Percentiles rank a stretch among this genome's conserved stretches.
phyloP scores from a whole-genome alignment of 257 asterid species.

The Misopates orontium region DNA sequence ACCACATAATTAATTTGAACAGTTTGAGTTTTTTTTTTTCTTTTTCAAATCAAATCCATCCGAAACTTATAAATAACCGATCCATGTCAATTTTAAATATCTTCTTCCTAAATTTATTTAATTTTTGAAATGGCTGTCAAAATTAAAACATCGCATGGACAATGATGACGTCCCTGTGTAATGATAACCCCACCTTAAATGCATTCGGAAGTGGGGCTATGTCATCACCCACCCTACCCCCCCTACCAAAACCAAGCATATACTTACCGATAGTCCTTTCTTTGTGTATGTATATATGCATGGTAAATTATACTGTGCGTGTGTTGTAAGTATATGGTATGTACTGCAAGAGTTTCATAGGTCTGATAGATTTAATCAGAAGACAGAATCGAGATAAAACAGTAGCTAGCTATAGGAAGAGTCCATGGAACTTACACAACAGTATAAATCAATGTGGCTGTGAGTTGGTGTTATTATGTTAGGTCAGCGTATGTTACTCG shows the following conservation, averaged over 20 bases:
- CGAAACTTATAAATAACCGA: no score
- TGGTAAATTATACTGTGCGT: no score
- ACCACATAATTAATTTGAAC: no score
- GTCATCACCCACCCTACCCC: neutral
- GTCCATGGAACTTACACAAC: no score
- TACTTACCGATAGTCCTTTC: neutral
- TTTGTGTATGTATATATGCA: no score
- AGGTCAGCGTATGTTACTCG: slow-evolving; percentile 57
- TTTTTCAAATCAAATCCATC: no score
- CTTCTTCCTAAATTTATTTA: no score
- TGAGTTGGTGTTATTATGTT: slow-evolving; percentile 31
- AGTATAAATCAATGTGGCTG: no score
- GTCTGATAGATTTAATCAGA: slow-evolving; percentile 29
- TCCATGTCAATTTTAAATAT: no score
- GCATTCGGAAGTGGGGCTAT: slow-evolving; percentile 44
- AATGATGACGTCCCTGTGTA: slow-evolving; percentile 59
- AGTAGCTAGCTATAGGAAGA: slow-evolving; percentile 33
- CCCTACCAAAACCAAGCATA: slow-evolving; percentile 14
- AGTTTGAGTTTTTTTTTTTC: no score
- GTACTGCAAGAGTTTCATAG: slow-evolving; percentile 27
- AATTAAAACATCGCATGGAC: slow-evolving; percentile 27
- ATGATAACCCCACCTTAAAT: slow-evolving; percentile 54
- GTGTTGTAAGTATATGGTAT: neutral
- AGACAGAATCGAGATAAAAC: slow-evolving; percentile 24
- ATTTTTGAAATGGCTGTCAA: neutral